Evolutionary conservation across 2,329 filamentous ascomycete species (phyloP), one percentile per base, ranked within the genome.

Genomic region (Xylaria sp.): DNA sequence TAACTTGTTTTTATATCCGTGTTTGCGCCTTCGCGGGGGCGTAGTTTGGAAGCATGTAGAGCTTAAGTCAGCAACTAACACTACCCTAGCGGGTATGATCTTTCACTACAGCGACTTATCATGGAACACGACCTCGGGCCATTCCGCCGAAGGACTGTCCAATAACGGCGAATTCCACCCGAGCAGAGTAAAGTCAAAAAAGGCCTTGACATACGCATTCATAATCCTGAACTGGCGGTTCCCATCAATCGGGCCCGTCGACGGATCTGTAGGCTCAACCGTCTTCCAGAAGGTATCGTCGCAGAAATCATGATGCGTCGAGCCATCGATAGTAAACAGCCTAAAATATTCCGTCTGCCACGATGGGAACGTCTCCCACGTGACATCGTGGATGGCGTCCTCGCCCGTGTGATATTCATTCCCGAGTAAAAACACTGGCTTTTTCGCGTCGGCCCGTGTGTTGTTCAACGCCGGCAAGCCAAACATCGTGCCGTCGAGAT

Each of bases 401-500:
- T 33, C 33, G 2, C 37, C 51, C 1, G 49, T 60, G 7, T 63
- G 60, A 4, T 15, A 2, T n/a, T 55, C 55, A 4, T 19, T 17
- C 6, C 60, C 60, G 6, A 63, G 47, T 5, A 54, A 33, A 13
- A 63, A 35, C 15, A 60, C 40, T 6, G 58, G 58, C 10, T 31
- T 57, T 10, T 35, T 59, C 17, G 19, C 48, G 10, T 60, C 56
- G 1, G 66, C 54, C 5, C 62, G 62, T 0, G 64, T 55, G 17
- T 37, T 19, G 3, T 59, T 58, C 19, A 23, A 11, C 7, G 35
- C 21, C 3, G 27, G 27, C 31, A 5, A n/a, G 5, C 62, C 61
- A 3, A 47, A 64, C 21, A 66, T 52, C 2, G 53, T 25, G 9
- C 71, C 71, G 54, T 72, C 69, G 2, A 70, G 54, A 40, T 72